phyloP scores from a whole-genome alignment of 75 land plant genomes.

The Selaginella moellendorffii region DNA sequence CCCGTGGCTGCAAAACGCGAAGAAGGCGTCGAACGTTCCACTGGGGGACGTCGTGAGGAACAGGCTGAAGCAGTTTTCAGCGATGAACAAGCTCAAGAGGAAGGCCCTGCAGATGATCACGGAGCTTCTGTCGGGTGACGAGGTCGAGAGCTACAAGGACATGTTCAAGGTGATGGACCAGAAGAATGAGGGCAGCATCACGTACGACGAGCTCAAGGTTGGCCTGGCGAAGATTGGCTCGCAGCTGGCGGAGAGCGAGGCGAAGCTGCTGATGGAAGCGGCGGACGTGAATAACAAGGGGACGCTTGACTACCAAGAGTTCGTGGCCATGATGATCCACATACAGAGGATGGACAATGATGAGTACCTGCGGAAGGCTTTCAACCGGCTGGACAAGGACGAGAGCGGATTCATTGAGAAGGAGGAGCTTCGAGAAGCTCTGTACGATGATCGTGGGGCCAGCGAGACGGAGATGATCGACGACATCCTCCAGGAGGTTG shows the following conservation, averaged over 20 bases:
- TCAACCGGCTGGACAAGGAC: not conserved
- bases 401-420: not conserved
- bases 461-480: not conserved
- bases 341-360: not conserved
- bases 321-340: not conserved
- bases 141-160: not conserved
- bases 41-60: constrained; percentile 63
- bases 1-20: constrained; percentile 63
- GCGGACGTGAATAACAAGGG: not conserved
- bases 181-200: not conserved
- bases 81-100: constrained; percentile 66
- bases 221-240: not conserved
- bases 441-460: no score
- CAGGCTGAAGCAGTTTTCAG: constrained; percentile 57
- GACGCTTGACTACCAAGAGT: not conserved
- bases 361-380: not conserved
- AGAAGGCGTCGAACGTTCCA: constrained; percentile 59
- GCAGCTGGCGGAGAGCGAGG: not conserved
- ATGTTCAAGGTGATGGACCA: not conserved
- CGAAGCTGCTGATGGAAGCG: not conserved
- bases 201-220: not conserved
- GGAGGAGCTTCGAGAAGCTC: not conserved
- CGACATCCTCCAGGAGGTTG: not conserved
- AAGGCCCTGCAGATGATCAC: constrained; percentile 12
- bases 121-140: not conserved